Conservation (phyloP, 768 basidiomycete genomes). For the Sistotremastrum niveocremeum region DNA sequence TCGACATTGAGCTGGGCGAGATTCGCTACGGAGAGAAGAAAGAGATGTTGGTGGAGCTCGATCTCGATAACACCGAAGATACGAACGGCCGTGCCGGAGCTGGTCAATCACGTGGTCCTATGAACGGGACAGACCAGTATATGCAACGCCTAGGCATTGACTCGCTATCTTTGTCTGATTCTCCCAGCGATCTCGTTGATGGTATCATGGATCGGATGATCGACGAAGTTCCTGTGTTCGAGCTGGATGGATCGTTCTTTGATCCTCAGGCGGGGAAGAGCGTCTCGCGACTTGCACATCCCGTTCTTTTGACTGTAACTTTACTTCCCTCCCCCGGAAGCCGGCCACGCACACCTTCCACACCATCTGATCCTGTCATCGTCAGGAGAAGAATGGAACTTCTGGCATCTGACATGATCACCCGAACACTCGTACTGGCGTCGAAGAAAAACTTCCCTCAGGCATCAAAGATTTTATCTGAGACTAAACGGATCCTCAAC, state of each 20-base stretch:
- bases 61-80: constrained; percentile 66
- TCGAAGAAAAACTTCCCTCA: constrained; percentile 83
- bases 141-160: constrained; percentile 79
- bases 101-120: constrained; percentile 15
- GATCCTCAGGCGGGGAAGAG: constrained; percentile 79
- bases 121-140: constrained; percentile 83
- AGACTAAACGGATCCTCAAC: constrained; percentile 86
- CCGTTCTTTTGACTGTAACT: constrained; percentile 89
- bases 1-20: constrained; percentile 91
- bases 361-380: constrained; percentile 70
- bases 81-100: background rate
- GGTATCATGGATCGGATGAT: constrained; percentile 97
- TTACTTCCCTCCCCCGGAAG: constrained; percentile 44
- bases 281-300: constrained; percentile 80
- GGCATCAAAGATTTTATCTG: constrained; percentile 79
- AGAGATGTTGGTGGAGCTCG: constrained; percentile 94
- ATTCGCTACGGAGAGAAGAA: constrained; percentile 91
- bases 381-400: constrained; percentile 94
- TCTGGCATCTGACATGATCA: constrained; percentile 94
- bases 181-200: constrained; percentile 55
- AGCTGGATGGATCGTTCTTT: constrained; percentile 91
- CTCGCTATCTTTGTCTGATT: constrained; percentile 55
- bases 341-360: constrained; percentile 20
- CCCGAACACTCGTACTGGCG: constrained; percentile 82
- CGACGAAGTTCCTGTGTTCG: constrained; percentile 92